Conservation (phyloP, 2,329 filamentous ascomycete genomes). For the Microcyclosporella mali region DNA sequence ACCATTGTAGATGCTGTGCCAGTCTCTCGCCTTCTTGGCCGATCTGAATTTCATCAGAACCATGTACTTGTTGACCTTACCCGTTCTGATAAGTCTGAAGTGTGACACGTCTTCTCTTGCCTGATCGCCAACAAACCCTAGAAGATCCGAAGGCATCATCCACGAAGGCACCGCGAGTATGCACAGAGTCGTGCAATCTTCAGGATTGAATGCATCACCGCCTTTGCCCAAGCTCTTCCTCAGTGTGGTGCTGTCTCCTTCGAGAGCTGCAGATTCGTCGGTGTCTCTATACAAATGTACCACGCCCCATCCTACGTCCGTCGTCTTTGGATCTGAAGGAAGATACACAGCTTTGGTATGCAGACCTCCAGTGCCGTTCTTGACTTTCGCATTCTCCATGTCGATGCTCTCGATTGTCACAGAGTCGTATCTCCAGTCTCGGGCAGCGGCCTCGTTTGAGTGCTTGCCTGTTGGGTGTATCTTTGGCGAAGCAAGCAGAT, state of each 20-base stretch:
- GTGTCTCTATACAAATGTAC: slow-evolving; percentile 89
- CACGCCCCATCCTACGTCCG: slow-evolving; percentile 82
- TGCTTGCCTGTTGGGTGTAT: slow-evolving; percentile 30
- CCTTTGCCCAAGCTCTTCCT: slow-evolving; percentile 26
- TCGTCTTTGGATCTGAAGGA: slow-evolving; percentile 62
- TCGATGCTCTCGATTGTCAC: slow-evolving; percentile 77
- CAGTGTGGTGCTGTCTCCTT: slow-evolving; percentile 42
- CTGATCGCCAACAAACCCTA: slow-evolving; percentile 84
- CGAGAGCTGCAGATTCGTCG: slow-evolving; percentile 62
- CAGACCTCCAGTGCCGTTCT: slow-evolving; percentile 45
- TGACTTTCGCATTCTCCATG: slow-evolving; percentile 46
- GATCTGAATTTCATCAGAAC: slow-evolving; percentile 90
- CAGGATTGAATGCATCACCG: slow-evolving; percentile 38
- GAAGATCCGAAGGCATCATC: slow-evolving; percentile 80
- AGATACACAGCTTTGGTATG: slow-evolving; percentile 78
- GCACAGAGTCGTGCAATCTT: slow-evolving; percentile 79
- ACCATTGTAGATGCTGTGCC: slow-evolving; percentile 84
- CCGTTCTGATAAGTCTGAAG: slow-evolving; percentile 89
- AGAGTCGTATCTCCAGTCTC: slow-evolving; percentile 77
- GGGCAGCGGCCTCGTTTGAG: slow-evolving; percentile 45
- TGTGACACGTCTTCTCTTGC: slow-evolving; percentile 84
- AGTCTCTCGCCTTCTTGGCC: slow-evolving; percentile 65
- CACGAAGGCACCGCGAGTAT: slow-evolving; percentile 93
- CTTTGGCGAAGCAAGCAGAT: slow-evolving; percentile 30
- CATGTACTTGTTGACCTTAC: slow-evolving; percentile 83